Percentiles rank a stretch among this genome's conserved stretches.
phyloP scores from a whole-genome alignment of 768 basidiomycete species.

The Leucocoprinus birnbaumii region DNA sequence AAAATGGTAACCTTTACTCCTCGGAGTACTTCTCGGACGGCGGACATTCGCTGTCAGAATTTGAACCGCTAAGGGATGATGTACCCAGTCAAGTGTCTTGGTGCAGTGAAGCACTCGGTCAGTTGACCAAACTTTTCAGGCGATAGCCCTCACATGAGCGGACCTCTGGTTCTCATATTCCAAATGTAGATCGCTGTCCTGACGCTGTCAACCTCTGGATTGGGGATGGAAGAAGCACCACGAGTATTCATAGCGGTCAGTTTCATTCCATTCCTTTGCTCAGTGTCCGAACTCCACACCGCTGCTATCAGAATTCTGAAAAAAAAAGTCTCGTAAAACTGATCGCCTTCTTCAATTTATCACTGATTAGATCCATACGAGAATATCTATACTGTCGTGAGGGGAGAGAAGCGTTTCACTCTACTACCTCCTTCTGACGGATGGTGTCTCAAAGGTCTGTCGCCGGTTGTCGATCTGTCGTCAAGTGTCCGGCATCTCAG shows the following conservation, averaged over 20 bases:
- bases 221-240: conserved; percentile 71
- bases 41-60: conserved; percentile 47
- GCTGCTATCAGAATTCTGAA: not conserved
- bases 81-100: conserved; percentile 68
- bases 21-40: conserved; percentile 19
- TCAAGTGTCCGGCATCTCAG: not conserved
- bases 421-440: conserved; percentile 89
- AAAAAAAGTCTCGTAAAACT: not conserved
- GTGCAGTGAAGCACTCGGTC: conserved; percentile 80
- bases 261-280: not conserved
- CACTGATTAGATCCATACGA: conserved; percentile 74
- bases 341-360: not conserved
- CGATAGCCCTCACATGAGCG: not conserved
- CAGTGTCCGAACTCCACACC: not conserved
- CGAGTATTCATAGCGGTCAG: conserved; percentile 84
- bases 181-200: conserved; percentile 48
- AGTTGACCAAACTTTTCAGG: conserved; percentile 16
- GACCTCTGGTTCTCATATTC: not conserved
- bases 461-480: not conserved
- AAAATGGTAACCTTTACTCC: conserved; percentile 85
- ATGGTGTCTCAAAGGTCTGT: conserved; percentile 73
- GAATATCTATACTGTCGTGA: conserved; percentile 87
- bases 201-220: conserved; percentile 97
- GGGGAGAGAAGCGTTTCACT: conserved; percentile 83
- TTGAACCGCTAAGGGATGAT: conserved; percentile 58